Percentiles rank a stretch among this genome's conserved stretches.
These are phyloP conservation scores for Aspergillus udagawae DNA, from an alignment of 2,329 filamentous ascomycete genomes.

Conservation along the genomic window DNA sequence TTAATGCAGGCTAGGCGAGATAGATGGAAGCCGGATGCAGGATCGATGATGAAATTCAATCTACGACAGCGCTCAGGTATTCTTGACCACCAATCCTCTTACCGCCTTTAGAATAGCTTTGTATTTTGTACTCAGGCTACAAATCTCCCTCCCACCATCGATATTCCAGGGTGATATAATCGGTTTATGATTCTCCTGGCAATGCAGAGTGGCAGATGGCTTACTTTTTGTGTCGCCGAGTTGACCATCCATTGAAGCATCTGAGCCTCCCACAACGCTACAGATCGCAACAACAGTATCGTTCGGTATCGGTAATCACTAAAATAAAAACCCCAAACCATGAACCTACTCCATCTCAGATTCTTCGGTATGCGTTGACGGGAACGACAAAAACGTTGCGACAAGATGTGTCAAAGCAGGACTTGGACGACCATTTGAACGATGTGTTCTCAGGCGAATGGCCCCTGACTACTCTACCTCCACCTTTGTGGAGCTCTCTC, in stretches of 20 bases:
- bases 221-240: not conserved
- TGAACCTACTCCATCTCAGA: slow-evolving; percentile 24
- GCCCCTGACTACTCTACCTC: slow-evolving; percentile 14
- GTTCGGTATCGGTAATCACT: slow-evolving; percentile 1
- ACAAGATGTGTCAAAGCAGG: slow-evolving; percentile 1
- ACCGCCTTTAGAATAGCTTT: not conserved
- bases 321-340: not conserved
- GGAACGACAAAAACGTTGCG: slow-evolving; percentile 13
- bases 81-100: not conserved
- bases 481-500: slow-evolving; percentile 19
- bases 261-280: not conserved
- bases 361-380: slow-evolving; percentile 31
- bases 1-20: not conserved
- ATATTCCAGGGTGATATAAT: not conserved
- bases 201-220: not conserved
- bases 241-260: not conserved
- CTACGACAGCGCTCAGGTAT: not conserved
- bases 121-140: not conserved
- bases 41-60: not conserved
- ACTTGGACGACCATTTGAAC: slow-evolving; percentile 13
- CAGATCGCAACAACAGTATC: slow-evolving; percentile 3
- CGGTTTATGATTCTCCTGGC: not conserved
- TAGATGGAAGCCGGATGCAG: not conserved
- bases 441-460: slow-evolving; percentile 21
- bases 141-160: not conserved